Conservation (phyloP, 129 eudicot genomes). For the Calendula officinalis region DNA sequence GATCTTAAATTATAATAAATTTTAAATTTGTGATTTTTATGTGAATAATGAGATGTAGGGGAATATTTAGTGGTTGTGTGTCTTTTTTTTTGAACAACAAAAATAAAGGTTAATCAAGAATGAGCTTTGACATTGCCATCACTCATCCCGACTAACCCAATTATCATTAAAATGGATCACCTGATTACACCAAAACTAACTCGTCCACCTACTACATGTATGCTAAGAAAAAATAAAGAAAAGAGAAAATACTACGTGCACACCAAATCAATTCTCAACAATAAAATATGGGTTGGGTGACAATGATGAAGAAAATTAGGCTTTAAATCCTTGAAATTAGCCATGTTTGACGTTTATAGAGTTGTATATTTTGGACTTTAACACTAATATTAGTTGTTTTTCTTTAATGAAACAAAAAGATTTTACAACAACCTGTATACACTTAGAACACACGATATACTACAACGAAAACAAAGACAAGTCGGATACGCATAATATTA, state of each 20-base stretch:
- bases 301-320: slow-evolving; percentile 11
- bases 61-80: slow-evolving; percentile 9
- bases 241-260: no score
- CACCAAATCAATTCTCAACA: no score
- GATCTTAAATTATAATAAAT: neutral
- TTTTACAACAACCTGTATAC: neutral
- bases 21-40: neutral
- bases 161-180: no score
- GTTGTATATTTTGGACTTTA: slow-evolving; percentile 30
- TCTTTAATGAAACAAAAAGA: neutral
- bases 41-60: neutral
- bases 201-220: no score
- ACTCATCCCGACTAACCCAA: no score
- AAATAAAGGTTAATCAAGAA: no score
- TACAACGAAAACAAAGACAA: neutral
- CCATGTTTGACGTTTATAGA: slow-evolving; percentile 13
- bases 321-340: slow-evolving; percentile 14
- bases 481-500: neutral
- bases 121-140: no score
- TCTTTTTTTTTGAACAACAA: no score
- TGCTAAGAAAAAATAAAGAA: no score
- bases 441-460: neutral
- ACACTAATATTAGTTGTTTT: neutral
- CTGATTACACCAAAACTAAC: no score
- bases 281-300: slow-evolving; percentile 14